Evolutionary conservation across 352 stramenopile genomes (phyloP), one percentile per base, ranked within the genome.

Genomic region (Pythium brachiatum): DNA sequence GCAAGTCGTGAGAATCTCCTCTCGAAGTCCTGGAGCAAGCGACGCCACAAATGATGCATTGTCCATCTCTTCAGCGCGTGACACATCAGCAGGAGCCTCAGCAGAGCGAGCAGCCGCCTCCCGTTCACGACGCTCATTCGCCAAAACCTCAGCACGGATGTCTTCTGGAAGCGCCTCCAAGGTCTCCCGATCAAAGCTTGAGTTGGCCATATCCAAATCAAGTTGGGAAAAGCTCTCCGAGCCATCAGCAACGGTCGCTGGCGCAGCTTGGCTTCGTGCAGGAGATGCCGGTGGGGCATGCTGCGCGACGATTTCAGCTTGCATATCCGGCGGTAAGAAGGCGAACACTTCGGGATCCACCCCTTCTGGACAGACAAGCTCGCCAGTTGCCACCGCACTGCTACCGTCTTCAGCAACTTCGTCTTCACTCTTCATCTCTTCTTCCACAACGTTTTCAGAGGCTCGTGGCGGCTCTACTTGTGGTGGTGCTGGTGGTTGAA

Each of bases 41-140:
- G 97, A 99, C 6, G 96, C 96, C 9, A 99, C 81, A 75, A 99
- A 99, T 11, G 93, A 98, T 29, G 95, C 96, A 75, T 98, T 99
- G 72, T 99, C 97, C 96, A 99, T 99, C 52, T 99, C 96, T 76
- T 99, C 88, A 21, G 96, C 97, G 46, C 95, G 92, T 16, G 94
- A 97, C 7, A 96, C 95, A 74, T 99, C 97, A 15, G 91, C 83
- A 53, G 92, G 80, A 15, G 86, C 79, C 29, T 70, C 75, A 16
- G 88, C 78, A 15, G 83, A 75, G 31, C 84, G 78, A 43, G 85
- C 76, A 57, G 80, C 69, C 60, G 83, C 73, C 73, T 95, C 83
- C 21, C 96, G 81, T 70, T 99, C 92, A 16, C 92, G 90, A 23
- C 95, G 89, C 62, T 99, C 96, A 70, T 99, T 97, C 59, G 96